phyloP scores from a whole-genome alignment of 2,329 filamentous ascomycete genomes.

The Parastagonospora nodorum region DNA sequence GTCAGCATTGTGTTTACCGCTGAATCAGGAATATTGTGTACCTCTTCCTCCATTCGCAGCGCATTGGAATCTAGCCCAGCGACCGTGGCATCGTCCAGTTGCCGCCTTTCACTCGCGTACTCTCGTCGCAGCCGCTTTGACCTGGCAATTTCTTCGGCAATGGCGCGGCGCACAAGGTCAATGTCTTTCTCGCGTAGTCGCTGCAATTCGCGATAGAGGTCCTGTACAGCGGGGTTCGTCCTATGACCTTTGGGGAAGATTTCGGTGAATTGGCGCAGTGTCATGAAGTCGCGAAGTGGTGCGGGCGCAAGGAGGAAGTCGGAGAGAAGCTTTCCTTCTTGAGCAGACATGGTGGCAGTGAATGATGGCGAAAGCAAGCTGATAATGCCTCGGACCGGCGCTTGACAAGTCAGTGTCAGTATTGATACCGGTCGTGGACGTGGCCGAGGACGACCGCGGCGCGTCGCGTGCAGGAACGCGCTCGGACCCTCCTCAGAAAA shows the following conservation, averaged over 20 bases:
- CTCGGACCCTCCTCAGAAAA: constrained; percentile 19
- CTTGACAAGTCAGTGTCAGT: background rate
- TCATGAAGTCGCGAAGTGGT: constrained; percentile 72
- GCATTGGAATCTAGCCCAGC: constrained; percentile 61
- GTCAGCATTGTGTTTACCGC: constrained; percentile 13
- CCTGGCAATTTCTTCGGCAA: constrained; percentile 66
- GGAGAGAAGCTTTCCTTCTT: constrained; percentile 74
- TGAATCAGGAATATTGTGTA: constrained; percentile 13
- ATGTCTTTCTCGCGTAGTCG: constrained; percentile 71
- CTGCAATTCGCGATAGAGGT: constrained; percentile 80
- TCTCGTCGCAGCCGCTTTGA: constrained; percentile 64
- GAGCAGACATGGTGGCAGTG: constrained; percentile 65
- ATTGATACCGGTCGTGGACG: too few species aligned
- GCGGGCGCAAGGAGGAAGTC: constrained; percentile 81
- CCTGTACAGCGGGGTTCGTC: constrained; percentile 68
- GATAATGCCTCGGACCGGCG: background rate
- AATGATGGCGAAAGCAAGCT: background rate
- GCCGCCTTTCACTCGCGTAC: constrained; percentile 60
- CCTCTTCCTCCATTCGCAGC: constrained; percentile 61
- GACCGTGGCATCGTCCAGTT: constrained; percentile 61
- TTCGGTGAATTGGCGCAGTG: constrained; percentile 74
- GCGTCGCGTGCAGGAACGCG: constrained; percentile 20
- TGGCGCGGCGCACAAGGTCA: constrained; percentile 69
- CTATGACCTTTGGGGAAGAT: constrained; percentile 74
- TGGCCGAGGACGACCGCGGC: background rate